Evolutionary conservation across 225 moss, liverwort and hornwort genomes (phyloP), one percentile per base, ranked within the genome.

Genomic region (Marchantia polymorpha): DNA sequence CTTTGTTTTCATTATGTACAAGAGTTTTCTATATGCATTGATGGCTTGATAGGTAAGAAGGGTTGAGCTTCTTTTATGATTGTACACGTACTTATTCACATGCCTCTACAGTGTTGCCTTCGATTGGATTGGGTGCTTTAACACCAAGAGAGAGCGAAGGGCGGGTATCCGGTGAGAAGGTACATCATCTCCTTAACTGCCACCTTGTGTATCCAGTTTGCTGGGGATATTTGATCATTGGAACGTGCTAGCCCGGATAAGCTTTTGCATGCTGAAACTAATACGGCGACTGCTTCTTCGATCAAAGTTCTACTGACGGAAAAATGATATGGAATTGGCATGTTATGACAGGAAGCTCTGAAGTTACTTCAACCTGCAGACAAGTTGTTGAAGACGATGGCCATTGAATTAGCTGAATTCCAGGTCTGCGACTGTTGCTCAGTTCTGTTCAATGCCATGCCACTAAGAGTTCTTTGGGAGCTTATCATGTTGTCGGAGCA

Each of bases 361-460:
- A 99, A 99, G 80, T 90, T 99, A 64, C 75, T 99, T 22, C 93
- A 93, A 79, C 92, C 97, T 11, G 82, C 85, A 17, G 99, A 99
- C 82, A 99, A 99, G 82, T 77, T 75, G 30, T 84, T 99, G 67
- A 91, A 87, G 84, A 82, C 92, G 8, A 85, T 99, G 95, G 91
- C 99, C 46, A 90, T 99, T 82, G 99, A 99, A 76, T 90, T 99
- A 74, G 99, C 99, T 59, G 99, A 99, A 86, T 99, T 92, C 76
- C 99, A 99, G 95, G 97, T 94, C 52, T 53, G 78, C 55, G 67
- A 0, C 10, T 39, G 47, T 16, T 27, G 12, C 39, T 39, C 5
- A 39, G 5, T 39, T 39, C 39, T 39, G 39, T 5, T 39, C 39
- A 39, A 39, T 39, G 39, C 39, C 39, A 39, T 5, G 39, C 39